Evolutionary conservation across 306 rosid species (phyloP), one percentile per base, ranked within the genome.

Genomic region (Fragaria iinumae): DNA sequence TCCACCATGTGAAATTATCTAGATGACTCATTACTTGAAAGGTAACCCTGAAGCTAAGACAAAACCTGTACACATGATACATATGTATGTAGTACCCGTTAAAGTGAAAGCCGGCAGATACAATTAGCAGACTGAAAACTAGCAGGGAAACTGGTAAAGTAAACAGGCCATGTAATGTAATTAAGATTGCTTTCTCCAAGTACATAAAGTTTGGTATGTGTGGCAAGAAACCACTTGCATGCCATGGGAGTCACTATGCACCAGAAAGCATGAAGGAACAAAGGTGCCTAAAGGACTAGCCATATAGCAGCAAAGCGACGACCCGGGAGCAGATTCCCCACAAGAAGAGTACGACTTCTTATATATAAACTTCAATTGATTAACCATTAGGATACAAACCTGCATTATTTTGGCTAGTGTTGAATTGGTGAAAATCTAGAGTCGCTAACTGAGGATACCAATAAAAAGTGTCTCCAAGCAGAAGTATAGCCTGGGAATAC

Each of bases 401-500:
- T 65, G 65, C 65, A 79, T 57, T 59, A 65, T 18, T 75, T 74
- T 64, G 36, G 64, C 38, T 67, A 34, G 76, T 77, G 41, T 47
- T 75, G 48, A 32, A 27, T 34, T 77, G 77, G 50, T 57, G 77
- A 71, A 20, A 21, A 34, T 56, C 36, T 21, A 21, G 64, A 21
- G 32, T 21, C 4, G 6, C 64, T 23, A 27, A 25, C 65, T 11
- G 36, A 32, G 59, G 44, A 45, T 23, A 56, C 20, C 36, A n/a
- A 64, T 23, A 10, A 65, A 13, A 62, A 23, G 8, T 36, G 45
- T 25, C 56, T 25, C 49, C 16, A 12, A 59, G 72, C 68, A n/a
- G 41, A 29, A 67, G 53, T 70, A 75, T 49, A 44, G 44, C 59
- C 62, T 27, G 55, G 49, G 73, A 21, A 49, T 72, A 39, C 36